Conservation (phyloP, 83 land plant species). For the Picea abies region DNA sequence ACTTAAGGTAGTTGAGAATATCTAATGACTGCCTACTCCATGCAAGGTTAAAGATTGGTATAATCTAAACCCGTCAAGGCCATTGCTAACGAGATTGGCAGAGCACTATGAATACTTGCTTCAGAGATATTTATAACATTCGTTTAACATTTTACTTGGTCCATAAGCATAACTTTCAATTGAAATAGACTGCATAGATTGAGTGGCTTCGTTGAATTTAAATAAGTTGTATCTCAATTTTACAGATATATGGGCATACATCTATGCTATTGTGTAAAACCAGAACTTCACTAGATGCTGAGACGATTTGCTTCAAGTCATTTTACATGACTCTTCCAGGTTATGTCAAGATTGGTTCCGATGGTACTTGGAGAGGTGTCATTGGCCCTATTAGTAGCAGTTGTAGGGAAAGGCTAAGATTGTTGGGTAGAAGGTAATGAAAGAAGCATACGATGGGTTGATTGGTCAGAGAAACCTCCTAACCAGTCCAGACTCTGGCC, state of each 20-base stretch:
- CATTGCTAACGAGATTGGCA: not conserved
- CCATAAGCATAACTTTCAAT: not conserved
- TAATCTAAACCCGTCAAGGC: not conserved
- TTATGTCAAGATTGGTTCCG: not conserved
- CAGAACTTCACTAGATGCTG: not conserved
- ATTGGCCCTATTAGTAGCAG: not conserved
- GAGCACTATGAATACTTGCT: not conserved
- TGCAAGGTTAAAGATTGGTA: not conserved
- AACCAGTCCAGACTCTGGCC: no score
- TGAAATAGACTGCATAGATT: not conserved
- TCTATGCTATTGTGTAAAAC: not conserved
- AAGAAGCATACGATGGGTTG: no score
- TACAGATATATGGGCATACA: no score
- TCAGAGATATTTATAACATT: not conserved
- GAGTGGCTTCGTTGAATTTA: not conserved
- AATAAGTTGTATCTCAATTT: no score
- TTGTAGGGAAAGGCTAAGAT: constrained; percentile 9
- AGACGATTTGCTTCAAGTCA: not conserved
- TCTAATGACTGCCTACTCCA: not conserved
- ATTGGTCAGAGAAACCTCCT: no score
- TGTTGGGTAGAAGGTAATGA: no score
- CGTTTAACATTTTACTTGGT: not conserved
- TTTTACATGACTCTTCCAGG: not conserved
- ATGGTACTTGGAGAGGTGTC: no score
- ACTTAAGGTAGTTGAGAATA: not conserved